A percentile compares a stretch with the other conserved stretches of the same genome.
phyloP scores from a whole-genome alignment of 257 asterid species.

The Nicotiana knightiana region DNA sequence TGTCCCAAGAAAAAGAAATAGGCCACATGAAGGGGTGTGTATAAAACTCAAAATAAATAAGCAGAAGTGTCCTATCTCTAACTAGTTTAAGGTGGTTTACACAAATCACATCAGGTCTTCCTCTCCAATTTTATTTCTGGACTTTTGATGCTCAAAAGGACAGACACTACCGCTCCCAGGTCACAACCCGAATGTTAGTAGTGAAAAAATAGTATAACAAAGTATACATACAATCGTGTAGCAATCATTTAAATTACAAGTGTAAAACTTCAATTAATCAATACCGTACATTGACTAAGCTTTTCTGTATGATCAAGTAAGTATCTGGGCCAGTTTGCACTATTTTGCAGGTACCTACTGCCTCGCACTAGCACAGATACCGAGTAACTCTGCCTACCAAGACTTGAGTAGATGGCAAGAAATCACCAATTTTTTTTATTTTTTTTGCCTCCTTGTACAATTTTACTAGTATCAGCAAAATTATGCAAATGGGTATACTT shows the following conservation, averaged over 20 bases:
- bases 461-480: not conserved
- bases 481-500: not conserved
- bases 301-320: too few species aligned
- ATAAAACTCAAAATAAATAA: not conserved
- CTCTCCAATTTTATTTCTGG: not conserved
- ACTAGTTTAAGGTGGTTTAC: not conserved
- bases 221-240: not conserved
- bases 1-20: not conserved
- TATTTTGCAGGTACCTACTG: too few species aligned
- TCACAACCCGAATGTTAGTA: not conserved
- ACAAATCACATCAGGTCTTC: not conserved
- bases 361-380: too few species aligned
- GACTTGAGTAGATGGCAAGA: too few species aligned
- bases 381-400: too few species aligned
- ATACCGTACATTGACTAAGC: not conserved
- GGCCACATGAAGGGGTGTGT: not conserved
- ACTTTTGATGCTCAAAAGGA: not conserved
- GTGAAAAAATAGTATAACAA: not conserved
- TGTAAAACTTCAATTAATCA: not conserved
- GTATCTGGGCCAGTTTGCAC: too few species aligned
- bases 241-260: not conserved
- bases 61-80: not conserved
- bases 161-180: not conserved
- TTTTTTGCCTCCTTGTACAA: not conserved
- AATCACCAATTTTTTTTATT: too few species aligned